Conservation (phyloP, 352 stramenopile genomes). For the Phytophthora tentaculata region DNA sequence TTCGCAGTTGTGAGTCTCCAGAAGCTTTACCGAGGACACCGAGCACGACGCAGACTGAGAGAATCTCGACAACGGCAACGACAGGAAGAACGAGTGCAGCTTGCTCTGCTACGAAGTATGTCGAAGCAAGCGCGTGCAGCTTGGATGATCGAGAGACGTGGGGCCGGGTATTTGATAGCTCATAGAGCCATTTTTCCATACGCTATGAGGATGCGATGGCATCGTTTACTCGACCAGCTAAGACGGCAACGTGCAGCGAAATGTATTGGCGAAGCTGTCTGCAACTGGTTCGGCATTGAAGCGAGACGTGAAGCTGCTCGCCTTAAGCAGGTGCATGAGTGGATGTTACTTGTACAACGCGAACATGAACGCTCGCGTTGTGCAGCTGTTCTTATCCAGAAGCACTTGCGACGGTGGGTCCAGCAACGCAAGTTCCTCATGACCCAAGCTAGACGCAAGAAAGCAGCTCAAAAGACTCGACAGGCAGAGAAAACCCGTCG, state of each 20-base stretch:
- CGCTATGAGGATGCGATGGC: slow-evolving; percentile 42
- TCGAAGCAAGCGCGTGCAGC: slow-evolving; percentile 43
- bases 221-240: slow-evolving; percentile 26
- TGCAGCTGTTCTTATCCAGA: slow-evolving; percentile 53
- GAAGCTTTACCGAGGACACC: slow-evolving; percentile 44
- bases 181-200: slow-evolving; percentile 48
- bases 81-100: slow-evolving; percentile 39
- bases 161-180: slow-evolving; percentile 61
- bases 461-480: slow-evolving; percentile 34
- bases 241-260: slow-evolving; percentile 27
- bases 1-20: slow-evolving; percentile 52
- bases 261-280: slow-evolving; percentile 21
- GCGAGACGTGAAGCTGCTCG: slow-evolving; percentile 14
- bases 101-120: slow-evolving; percentile 46
- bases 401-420: slow-evolving; percentile 53
- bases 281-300: slow-evolving; percentile 30
- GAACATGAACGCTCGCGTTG: slow-evolving; percentile 27
- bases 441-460: slow-evolving; percentile 33
- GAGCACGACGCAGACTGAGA: slow-evolving; percentile 25
- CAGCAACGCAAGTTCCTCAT: slow-evolving; percentile 53
- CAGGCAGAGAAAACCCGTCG: slow-evolving; percentile 35
- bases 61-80: slow-evolving; percentile 15
- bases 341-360: slow-evolving; percentile 29
- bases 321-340: slow-evolving; percentile 30
- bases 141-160: slow-evolving; percentile 55